Evolutionary conservation across 108 stramenopile genomes (phyloP), one percentile per base, ranked within the genome.

Genomic region (Cyclotella atomus): DNA sequence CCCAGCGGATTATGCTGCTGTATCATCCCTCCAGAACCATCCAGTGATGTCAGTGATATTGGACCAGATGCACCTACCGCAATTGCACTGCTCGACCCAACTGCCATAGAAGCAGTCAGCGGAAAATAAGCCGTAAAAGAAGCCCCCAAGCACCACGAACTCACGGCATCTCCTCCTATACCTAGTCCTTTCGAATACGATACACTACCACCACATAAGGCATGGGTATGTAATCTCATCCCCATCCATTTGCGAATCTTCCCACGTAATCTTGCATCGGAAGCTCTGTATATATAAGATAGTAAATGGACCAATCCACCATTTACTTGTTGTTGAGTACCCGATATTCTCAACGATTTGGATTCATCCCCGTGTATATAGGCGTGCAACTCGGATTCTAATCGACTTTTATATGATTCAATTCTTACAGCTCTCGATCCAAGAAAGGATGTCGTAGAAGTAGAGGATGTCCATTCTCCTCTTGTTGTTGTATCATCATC

Each of bases 41-140:
- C 57, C 5, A 67, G 41, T 20, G 60, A 59, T 29, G 75, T 75
- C 12, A 75, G 43, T 8, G 75, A 75, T 30, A 68, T 60, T 33
- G 75, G 77, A 57, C 63, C 68, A 25, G 47, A 61, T 12, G 24
- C 60, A 30, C 27, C 30, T 53, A 38, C 25, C 21, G 41, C 19
- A 17, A 14, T 38, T 30, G 19, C 32, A 21, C 20, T 46, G 62
- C 36, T 45, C 53, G 38, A 43, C 24, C 56, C 46, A 28, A 67
- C 23, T 21, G 77, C 63, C 49, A 57, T 23, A 8, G 65, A 23
- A 30, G 43, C 30, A 30, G 71, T 7, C 65, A 59, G 45, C 20
- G 78, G 78, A 62, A 70, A 79, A 52, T 72, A 79, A 33, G 59
- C 65, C 6, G 32, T 20, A 68, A 79, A 73, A 1, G 78, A 79